Evolutionary conservation across 352 stramenopile species (phyloP).

Genomic region (Phytopythium boreale): DNA sequence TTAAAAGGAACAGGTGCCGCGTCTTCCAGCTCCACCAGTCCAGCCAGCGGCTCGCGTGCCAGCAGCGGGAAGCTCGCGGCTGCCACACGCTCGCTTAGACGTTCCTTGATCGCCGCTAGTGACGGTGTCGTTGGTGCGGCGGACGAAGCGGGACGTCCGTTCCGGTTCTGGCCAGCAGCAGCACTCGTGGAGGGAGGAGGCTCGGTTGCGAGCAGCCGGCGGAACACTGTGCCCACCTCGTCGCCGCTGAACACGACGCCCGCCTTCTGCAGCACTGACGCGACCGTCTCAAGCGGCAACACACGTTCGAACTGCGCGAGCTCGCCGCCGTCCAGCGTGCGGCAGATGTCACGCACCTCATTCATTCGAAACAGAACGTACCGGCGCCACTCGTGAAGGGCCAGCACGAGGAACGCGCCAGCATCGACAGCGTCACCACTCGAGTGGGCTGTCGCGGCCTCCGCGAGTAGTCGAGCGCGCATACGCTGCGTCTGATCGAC

Average conservation of each 20-base stretch:
- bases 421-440: slow-evolving; percentile 23
- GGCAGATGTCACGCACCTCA: slow-evolving; percentile 61
- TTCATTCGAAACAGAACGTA: slow-evolving; percentile 72
- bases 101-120: slow-evolving; percentile 15
- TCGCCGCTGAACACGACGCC: slow-evolving; percentile 44
- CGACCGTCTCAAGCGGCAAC: slow-evolving; percentile 47
- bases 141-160: background rate
- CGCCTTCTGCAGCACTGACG: slow-evolving; percentile 48
- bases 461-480: slow-evolving; percentile 22
- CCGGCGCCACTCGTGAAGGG: slow-evolving; percentile 62
- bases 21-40: slow-evolving; percentile 41
- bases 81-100: slow-evolving; percentile 60
- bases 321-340: slow-evolving; percentile 45
- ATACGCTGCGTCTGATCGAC: slow-evolving; percentile 47
- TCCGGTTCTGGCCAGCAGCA: background rate
- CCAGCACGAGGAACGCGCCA: slow-evolving; percentile 52
- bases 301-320: slow-evolving; percentile 48
- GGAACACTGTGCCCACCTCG: slow-evolving; percentile 61
- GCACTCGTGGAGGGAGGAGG: slow-evolving; percentile 2
- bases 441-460: slow-evolving; percentile 14
- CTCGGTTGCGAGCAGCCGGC: slow-evolving; percentile 57
- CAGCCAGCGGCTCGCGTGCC: slow-evolving; percentile 37
- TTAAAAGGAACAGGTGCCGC: slow-evolving; percentile 33
- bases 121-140: background rate
- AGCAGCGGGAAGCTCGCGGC: slow-evolving; percentile 59